phyloP scores from a whole-genome alignment of 2,329 filamentous ascomycete species.

The Orbilia quercus region DNA sequence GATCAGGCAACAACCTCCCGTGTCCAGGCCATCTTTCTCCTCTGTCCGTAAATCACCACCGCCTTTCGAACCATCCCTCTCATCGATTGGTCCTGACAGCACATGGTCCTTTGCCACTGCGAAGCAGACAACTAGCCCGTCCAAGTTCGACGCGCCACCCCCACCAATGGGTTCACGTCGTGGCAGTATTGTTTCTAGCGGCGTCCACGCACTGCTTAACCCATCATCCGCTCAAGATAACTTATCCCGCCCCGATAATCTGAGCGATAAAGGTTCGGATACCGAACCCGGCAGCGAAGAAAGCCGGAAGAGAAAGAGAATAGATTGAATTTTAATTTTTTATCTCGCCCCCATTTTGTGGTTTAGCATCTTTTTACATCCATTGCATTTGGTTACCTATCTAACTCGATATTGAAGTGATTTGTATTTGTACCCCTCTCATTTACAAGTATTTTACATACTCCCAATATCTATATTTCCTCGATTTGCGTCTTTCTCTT shows the following conservation, averaged over 20 bases:
- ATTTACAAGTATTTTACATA: neutral
- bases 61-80: slow-evolving; percentile 58
- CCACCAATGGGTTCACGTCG: slow-evolving; percentile 60
- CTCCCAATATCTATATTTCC: too few relatives aligned
- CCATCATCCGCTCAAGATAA: slow-evolving; percentile 56
- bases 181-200: slow-evolving; percentile 60
- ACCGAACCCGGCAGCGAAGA: slow-evolving; percentile 40
- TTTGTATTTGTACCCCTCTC: slow-evolving; percentile 11
- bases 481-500: neutral
- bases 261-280: slow-evolving; percentile 53
- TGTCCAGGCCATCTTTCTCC: slow-evolving; percentile 56
- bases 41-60: slow-evolving; percentile 59
- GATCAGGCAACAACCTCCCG: slow-evolving; percentile 61
- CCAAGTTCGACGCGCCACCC: slow-evolving; percentile 57
- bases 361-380: neutral
- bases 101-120: slow-evolving; percentile 58
- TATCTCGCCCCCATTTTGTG: slow-evolving; percentile 3
- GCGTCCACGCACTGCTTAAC: slow-evolving; percentile 61
- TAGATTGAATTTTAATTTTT: slow-evolving; percentile 23
- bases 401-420: neutral
- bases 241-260: slow-evolving; percentile 41
- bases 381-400: neutral
- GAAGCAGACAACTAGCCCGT: slow-evolving; percentile 50
- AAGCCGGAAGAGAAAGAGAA: slow-evolving; percentile 51
- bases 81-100: slow-evolving; percentile 58